A percentile compares a stretch with the other conserved stretches of the same genome.
Evolutionary conservation across 345 rosid genomes (phyloP).

Genomic region (Stellera chamaejasme): DNA sequence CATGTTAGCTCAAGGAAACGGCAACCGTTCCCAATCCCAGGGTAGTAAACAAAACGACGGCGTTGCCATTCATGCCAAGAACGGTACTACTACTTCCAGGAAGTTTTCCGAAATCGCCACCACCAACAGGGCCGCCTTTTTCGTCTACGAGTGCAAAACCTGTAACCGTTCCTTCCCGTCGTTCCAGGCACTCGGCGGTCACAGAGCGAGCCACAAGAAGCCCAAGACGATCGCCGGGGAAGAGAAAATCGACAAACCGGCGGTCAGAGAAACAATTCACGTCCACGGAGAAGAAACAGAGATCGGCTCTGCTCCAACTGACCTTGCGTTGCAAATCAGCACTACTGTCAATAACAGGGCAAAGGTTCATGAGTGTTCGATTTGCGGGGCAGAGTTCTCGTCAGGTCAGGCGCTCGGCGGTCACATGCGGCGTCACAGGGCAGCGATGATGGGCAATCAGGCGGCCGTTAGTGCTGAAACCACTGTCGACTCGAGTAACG

Average conservation of each 20-base stretch:
- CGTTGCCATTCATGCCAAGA: slow-evolving; percentile 7
- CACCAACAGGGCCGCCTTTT: slow-evolving; percentile 36
- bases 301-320: slow-evolving; percentile 17
- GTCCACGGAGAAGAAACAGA: slow-evolving; percentile 19
- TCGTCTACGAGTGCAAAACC: slow-evolving; percentile 84
- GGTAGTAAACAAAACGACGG: background rate
- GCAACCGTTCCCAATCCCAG: slow-evolving; percentile 40
- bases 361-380: slow-evolving; percentile 83
- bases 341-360: slow-evolving; percentile 14
- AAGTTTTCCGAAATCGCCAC: slow-evolving; percentile 25
- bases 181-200: slow-evolving; percentile 96
- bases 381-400: slow-evolving; percentile 82
- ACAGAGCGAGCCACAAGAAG: slow-evolving; percentile 92
- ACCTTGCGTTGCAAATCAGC: slow-evolving; percentile 32
- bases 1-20: slow-evolving; percentile 42
- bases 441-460: slow-evolving; percentile 18
- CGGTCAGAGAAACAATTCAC: slow-evolving; percentile 2
- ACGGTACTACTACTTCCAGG: slow-evolving; percentile 13
- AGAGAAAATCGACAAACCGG: slow-evolving; percentile 28
- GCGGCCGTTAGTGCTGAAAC: slow-evolving; percentile 14
- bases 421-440: slow-evolving; percentile 94
- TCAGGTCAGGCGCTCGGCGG: slow-evolving; percentile 99
- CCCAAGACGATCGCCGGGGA: slow-evolving; percentile 22
- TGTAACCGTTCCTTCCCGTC: slow-evolving; percentile 82
- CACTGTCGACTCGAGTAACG: background rate